Evolutionary conservation across 1,139 yeast genomes (phyloP), one percentile per base, ranked within the genome.

Genomic region (Geotrichum reessii): DNA sequence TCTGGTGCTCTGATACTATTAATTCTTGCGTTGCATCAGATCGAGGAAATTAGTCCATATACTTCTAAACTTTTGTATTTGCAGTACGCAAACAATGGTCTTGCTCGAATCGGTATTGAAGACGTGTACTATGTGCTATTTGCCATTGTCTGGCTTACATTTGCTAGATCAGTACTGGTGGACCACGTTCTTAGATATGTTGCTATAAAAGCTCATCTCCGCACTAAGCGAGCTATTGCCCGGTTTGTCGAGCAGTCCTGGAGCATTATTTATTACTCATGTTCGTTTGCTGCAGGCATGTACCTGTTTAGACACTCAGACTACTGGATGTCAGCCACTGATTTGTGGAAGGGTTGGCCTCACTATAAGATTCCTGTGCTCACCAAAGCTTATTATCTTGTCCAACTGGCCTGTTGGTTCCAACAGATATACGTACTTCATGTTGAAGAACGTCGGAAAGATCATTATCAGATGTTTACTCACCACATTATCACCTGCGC

Each of bases 231-330:
- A 67, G 81, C 85, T 1, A 75, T 77, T 51, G 81, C 81, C 56
- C 78, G 97, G 62, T 90, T 87, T 68, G 87, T 90, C 57, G 97
- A 90, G 73, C 97, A 90, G 74, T 84, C 91, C 60, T 91, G 96
- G 96, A 77, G 83, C 46, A 73, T 82, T 47, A 69, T 81, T 17
- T 88, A 86, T 70, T 88, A 84, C 72, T 64, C 80, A 9, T 65
- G 74, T 19, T 81, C 88, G 14, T 85, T 86, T 71, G 59, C 71
- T 1, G 75, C 74, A 63, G 96, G 96, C 0, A 75, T 81, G 62
- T 78, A 76, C 62, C 75, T 90, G 33, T 84, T 86, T 67, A 73
- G 71, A 62, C 65, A 77, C 54, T 82, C 92, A 2, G 80, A 82
- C 1, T 89, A 88, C 74, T 84, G 77, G 69, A 71, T 79, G 60